phyloP scores from a whole-genome alignment of 495 filamentous ascomycete genomes.

The Daldinia bambusicola region DNA sequence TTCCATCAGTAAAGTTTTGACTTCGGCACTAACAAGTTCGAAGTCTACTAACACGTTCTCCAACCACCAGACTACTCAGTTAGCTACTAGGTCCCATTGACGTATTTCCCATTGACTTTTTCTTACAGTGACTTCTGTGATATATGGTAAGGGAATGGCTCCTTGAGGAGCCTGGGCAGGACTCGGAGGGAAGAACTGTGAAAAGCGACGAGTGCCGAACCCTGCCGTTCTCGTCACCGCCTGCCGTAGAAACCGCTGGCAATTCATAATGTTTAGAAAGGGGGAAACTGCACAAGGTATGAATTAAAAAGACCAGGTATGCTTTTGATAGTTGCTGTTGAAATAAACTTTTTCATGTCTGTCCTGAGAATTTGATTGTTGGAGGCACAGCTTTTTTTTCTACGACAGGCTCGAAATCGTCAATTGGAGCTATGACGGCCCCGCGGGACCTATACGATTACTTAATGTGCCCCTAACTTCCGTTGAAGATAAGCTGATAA shows the following conservation, averaged over 20 bases:
- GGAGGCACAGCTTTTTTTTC: conserved; percentile 1
- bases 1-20: conserved; percentile 32
- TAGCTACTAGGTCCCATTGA: conserved; percentile 46
- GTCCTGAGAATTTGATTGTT: neutral
- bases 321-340: conserved; percentile 1
- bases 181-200: conserved; percentile 46
- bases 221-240: conserved; percentile 28
- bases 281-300: neutral
- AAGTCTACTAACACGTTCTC: conserved; percentile 77
- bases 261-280: conserved; percentile 47
- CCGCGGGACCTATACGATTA: neutral
- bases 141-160: conserved; percentile 75
- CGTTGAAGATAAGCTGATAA: conserved; percentile 4
- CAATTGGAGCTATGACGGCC: conserved; percentile 17
- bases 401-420: neutral
- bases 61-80: conserved; percentile 82
- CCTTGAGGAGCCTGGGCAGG: conserved; percentile 56
- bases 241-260: conserved; percentile 49
- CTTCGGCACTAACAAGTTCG: conserved; percentile 28
- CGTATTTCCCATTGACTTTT: conserved; percentile 10
- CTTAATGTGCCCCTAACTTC: too few relatives aligned
- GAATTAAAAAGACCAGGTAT: neutral
- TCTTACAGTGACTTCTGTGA: conserved; percentile 85
- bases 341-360: conserved; percentile 23
- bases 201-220: conserved; percentile 50